phyloP scores from a whole-genome alignment of 495 filamentous ascomycete species.

The Penicillium verhagenii region DNA sequence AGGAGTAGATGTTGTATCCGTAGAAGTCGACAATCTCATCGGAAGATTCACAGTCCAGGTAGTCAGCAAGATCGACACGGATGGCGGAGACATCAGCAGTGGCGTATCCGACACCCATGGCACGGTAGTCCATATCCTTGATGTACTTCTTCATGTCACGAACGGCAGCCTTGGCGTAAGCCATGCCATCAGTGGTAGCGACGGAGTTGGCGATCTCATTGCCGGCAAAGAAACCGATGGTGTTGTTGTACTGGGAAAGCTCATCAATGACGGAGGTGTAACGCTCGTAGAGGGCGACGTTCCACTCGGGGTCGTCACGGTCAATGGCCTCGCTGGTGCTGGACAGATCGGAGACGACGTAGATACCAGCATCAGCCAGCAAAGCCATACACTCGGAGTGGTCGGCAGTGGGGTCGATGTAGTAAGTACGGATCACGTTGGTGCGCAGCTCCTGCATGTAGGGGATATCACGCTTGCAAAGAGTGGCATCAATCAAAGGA shows the following conservation, averaged over 20 bases:
- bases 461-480: conserved; percentile 83
- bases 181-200: conserved; percentile 79
- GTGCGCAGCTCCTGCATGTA: conserved; percentile 71
- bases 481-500: conserved; percentile 67
- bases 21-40: conserved; percentile 82
- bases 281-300: conserved; percentile 66
- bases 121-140: conserved; percentile 67
- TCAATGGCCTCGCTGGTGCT: conserved; percentile 80
- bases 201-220: conserved; percentile 91
- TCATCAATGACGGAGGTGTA: conserved; percentile 85
- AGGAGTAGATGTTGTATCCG: conserved; percentile 99
- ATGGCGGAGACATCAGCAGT: conserved; percentile 86
- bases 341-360: conserved; percentile 86
- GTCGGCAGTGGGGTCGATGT: conserved; percentile 74
- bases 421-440: conserved; percentile 92
- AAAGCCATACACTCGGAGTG: conserved; percentile 84
- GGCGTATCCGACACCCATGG: conserved; percentile 89
- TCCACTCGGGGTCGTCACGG: conserved; percentile 74
- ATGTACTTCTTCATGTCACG: conserved; percentile 95
- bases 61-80: conserved; percentile 74
- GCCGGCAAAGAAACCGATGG: conserved; percentile 93
- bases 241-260: conserved; percentile 76
- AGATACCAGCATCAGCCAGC: conserved; percentile 84
- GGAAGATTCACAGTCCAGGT: conserved; percentile 82
- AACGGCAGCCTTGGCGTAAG: conserved; percentile 94